A percentile compares a stretch with the other conserved stretches of the same genome.
Conservation (phyloP, 1,284 basidiomycete species). For the Coriolopsis trogii region DNA sequence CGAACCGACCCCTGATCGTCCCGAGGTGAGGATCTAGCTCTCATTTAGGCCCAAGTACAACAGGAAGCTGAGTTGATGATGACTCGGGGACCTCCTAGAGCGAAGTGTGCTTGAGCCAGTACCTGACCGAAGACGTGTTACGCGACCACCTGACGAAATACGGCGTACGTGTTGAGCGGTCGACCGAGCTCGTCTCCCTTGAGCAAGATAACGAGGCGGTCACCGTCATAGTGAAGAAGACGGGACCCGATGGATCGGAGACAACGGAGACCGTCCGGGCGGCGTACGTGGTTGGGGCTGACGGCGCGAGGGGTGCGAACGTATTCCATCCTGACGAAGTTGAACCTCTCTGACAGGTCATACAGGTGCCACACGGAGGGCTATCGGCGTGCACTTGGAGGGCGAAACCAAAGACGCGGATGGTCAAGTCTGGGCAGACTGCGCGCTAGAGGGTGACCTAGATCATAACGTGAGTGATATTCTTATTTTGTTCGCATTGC, state of each 20-base stretch:
- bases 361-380: slow-evolving; percentile 33
- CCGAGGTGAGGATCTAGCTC: slow-evolving; percentile 18
- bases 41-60: background rate
- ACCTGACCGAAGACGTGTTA: slow-evolving; percentile 35
- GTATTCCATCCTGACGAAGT: background rate
- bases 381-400: slow-evolving; percentile 34
- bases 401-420: slow-evolving; percentile 37
- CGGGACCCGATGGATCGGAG: slow-evolving; percentile 3
- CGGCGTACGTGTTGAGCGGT: slow-evolving; percentile 34
- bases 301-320: slow-evolving; percentile 39
- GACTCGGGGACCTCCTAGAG: background rate
- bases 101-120: slow-evolving; percentile 6
- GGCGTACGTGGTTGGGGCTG: slow-evolving; percentile 39
- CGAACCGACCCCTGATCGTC: slow-evolving; percentile 17
- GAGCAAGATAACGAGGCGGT: slow-evolving; percentile 32
- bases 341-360: too few relatives aligned
- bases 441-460: slow-evolving; percentile 28
- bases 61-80: background rate
- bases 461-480: background rate
- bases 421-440: slow-evolving; percentile 36
- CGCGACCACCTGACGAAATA: slow-evolving; percentile 31
- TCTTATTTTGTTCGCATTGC: too few relatives aligned
- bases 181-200: slow-evolving; percentile 31
- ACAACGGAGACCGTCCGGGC: slow-evolving; percentile 16
- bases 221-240: slow-evolving; percentile 15